A percentile compares a stretch with the other conserved stretches of the same genome.
These are phyloP conservation scores for Zygotorulaspora mrakii DNA, from an alignment of 1,139 yeast genomes.

Conservation along the genomic window DNA sequence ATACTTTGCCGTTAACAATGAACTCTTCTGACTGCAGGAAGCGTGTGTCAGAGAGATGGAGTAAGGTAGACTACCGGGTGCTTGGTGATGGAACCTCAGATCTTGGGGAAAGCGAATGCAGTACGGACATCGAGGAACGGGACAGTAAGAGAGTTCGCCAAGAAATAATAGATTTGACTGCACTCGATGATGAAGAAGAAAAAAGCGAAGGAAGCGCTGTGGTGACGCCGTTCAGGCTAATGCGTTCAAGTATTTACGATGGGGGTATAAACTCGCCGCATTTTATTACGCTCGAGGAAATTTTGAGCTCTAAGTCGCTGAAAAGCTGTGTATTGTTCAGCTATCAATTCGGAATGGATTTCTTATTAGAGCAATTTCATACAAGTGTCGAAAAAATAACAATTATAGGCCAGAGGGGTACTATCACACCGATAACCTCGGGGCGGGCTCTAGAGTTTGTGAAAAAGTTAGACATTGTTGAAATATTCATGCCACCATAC, in stretches of 20 bases:
- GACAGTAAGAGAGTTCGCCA: constrained; percentile 7
- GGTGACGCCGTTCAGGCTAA: constrained; percentile 30
- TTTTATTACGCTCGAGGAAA: constrained; percentile 30
- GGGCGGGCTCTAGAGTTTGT: constrained; percentile 7
- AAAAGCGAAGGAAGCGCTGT: background rate
- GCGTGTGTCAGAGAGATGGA: constrained; percentile 15
- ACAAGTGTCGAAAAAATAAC: constrained; percentile 19
- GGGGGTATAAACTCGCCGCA: constrained; percentile 15
- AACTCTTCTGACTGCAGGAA: constrained; percentile 10
- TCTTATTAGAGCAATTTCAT: constrained; percentile 26
- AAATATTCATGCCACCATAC: constrained; percentile 36
- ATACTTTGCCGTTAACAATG: background rate
- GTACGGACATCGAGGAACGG: constrained; percentile 11
- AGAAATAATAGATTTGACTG: constrained; percentile 18
- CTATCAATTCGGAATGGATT: constrained; percentile 36
- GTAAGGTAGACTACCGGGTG: constrained; percentile 13
- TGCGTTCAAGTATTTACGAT: constrained; percentile 36
- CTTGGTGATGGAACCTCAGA: constrained; percentile 1
- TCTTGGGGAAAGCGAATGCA: constrained; percentile 4
- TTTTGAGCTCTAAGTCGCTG: constrained; percentile 29
- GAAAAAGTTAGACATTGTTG: constrained; percentile 20
- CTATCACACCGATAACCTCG: constrained; percentile 24
- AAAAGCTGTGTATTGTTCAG: constrained; percentile 34
- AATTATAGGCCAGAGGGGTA: constrained; percentile 36
- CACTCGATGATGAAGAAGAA: constrained; percentile 10